These are phyloP conservation scores for Aureobasidium leucospermi DNA, from an alignment of 2,329 filamentous ascomycete genomes.

Conservation along the genomic window DNA sequence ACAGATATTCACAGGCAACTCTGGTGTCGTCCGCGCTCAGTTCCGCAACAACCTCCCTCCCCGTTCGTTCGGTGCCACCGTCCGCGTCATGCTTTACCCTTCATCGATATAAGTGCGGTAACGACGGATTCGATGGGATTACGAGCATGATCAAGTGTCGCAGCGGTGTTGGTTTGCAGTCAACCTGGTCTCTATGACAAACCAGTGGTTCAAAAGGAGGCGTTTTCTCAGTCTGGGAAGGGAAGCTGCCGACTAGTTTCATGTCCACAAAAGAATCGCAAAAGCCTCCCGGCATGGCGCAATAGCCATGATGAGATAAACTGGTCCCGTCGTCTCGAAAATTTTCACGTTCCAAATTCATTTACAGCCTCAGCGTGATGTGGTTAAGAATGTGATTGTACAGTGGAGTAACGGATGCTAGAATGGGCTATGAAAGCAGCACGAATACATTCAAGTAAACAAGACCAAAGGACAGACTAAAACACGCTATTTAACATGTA, in stretches of 20 bases:
- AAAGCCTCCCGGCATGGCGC: constrained; percentile 14
- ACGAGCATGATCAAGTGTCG: constrained; percentile 14
- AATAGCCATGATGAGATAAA: constrained; percentile 15
- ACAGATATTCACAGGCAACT: constrained; percentile 63
- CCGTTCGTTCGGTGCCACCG: constrained; percentile 75
- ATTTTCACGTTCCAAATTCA: constrained; percentile 11
- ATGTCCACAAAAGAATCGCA: constrained; percentile 15
- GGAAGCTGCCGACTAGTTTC: constrained; percentile 15
- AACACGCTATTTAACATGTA: background rate
- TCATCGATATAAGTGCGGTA: constrained; percentile 30
- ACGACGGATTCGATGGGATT: constrained; percentile 3
- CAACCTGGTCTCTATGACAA: constrained; percentile 8
- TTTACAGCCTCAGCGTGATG: background rate
- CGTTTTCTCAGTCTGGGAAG: constrained; percentile 14
- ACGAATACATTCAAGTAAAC: background rate
- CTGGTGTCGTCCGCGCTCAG: constrained; percentile 93
- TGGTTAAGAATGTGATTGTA: background rate
- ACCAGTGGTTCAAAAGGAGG: constrained; percentile 14
- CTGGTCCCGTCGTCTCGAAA: constrained; percentile 12
- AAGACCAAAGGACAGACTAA: background rate
- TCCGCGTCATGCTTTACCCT: constrained; percentile 35
- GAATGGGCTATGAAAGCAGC: background rate
- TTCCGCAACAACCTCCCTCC: constrained; percentile 94
- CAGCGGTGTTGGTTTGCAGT: constrained; percentile 14
- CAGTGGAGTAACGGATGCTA: background rate